Conservation (phyloP, 2,329 filamentous ascomycete species). For the Colletotrichum sansevieriae region DNA sequence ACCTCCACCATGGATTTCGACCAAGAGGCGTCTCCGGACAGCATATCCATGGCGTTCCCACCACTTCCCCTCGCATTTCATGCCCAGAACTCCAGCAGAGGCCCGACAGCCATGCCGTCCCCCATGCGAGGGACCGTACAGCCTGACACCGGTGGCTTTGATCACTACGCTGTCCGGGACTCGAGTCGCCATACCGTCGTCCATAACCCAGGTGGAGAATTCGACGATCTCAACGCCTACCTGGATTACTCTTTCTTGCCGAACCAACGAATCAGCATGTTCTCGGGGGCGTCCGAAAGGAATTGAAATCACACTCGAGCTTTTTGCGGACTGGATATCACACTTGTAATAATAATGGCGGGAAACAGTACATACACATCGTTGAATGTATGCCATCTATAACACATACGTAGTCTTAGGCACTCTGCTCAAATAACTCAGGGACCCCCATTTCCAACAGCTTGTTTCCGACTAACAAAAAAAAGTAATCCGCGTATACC, state of each 20-base stretch:
- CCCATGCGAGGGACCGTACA: constrained; percentile 1
- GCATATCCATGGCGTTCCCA: constrained; percentile 51
- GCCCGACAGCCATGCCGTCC: constrained; percentile 38
- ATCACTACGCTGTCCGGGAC: not conserved
- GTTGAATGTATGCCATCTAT: too few species aligned
- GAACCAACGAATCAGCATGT: constrained; percentile 46
- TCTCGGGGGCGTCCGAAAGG: constrained; percentile 36
- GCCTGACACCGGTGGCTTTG: not conserved
- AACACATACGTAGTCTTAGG: not conserved
- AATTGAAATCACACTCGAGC: not conserved
- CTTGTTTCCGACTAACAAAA: constrained; percentile 60
- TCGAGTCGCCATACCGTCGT: constrained; percentile 4
- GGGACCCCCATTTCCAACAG: constrained; percentile 50
- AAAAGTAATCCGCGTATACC: constrained; percentile 64
- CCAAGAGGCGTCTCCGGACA: constrained; percentile 36
- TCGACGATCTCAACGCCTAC: constrained; percentile 45
- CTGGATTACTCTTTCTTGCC: constrained; percentile 46
- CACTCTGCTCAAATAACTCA: constrained; percentile 1
- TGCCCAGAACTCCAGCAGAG: constrained; percentile 38
- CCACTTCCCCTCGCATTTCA: constrained; percentile 50
- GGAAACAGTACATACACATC: not conserved
- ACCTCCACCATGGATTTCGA: constrained; percentile 29
- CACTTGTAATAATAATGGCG: not conserved
- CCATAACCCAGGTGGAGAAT: constrained; percentile 11
- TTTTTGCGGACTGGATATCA: not conserved